Conservation (phyloP, 805 yeast species). For the Kregervanrija pseudodelftensis region DNA sequence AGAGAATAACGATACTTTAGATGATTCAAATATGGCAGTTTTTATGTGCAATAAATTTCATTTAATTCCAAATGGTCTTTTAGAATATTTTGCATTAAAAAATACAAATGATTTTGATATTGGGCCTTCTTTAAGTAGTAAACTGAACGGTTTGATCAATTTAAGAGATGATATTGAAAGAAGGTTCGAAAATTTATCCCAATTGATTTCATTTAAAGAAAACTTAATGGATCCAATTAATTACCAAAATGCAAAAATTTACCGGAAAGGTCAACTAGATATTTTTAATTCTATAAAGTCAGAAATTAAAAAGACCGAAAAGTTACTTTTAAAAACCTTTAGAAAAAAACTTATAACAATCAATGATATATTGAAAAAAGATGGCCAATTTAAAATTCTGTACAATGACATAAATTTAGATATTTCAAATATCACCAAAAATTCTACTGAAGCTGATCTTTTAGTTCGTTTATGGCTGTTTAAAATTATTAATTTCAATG, state of each 20-base stretch:
- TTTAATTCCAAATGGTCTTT: conserved; percentile 37
- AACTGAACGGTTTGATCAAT: conserved; percentile 55
- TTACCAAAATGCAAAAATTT: conserved; percentile 25
- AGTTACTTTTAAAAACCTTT: conserved; percentile 29
- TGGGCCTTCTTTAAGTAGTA: conserved; percentile 40
- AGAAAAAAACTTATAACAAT: conserved; percentile 18
- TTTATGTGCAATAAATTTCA: conserved; percentile 23
- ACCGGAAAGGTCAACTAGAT: conserved; percentile 34
- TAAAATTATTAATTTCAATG: conserved; percentile 8
- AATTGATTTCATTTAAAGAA: conserved; percentile 5
- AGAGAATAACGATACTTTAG: not conserved
- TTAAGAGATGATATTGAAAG: conserved; percentile 45
- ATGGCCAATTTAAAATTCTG: conserved; percentile 9
- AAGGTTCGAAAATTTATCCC: conserved; percentile 29
- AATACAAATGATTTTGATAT: conserved; percentile 43
- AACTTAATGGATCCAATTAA: conserved; percentile 6
- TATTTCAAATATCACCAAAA: conserved; percentile 7
- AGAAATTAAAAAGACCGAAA: conserved; percentile 36
- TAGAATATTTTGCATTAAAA: conserved; percentile 41
- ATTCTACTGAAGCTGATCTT: conserved; percentile 12
- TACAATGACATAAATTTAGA: conserved; percentile 4
- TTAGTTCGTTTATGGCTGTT: conserved; percentile 20
- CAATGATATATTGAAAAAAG: conserved; percentile 20
- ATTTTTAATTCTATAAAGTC: conserved; percentile 32
- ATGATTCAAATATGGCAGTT: conserved; percentile 7